Evolutionary conservation across 2,329 filamentous ascomycete genomes (phyloP), one percentile per base, ranked within the genome.

Genomic region (Xylariaceae sp.): DNA sequence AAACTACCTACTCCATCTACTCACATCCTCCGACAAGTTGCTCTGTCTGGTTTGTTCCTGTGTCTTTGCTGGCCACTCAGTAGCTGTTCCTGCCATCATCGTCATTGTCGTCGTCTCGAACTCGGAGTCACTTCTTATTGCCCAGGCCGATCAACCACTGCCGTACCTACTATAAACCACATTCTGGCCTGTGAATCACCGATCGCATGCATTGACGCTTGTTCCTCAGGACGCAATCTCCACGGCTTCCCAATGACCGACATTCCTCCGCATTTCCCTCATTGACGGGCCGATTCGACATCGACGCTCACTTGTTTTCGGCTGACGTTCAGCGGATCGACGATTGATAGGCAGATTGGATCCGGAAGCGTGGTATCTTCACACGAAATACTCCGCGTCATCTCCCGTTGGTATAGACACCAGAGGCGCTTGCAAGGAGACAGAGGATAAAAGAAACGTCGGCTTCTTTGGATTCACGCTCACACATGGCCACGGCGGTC

Each of bases 401-500:
- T 6, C 26, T n/a, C n/a, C 42, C 6, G 27, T 39, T 26, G 47
- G 31, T 40, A 35, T 32, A n/a, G 26, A 41, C n/a, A 19, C 44
- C 35, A 37, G 45, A 27, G 30, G 46, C 4, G 27, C 48, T 40
- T 40, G 46, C 30, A 30, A 19, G 30, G 4, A 41, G 32, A 45
- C 5, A 45, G 32, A 6, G 11, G 11, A 32, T 12, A 5, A 27
- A 32, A 29, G 11, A 45, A 4, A 45, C 11, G 30, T 12, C 29
- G 19, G 29, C 43, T 32, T 12, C 27, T 32, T 42, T 6, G 27
- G 39, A 44, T n/a, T 43, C 37, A 39, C 35, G 45, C 19, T 11
- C 19, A 43, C 57, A 62, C 45, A 71, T 71, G 70, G 71, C 70
- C 59, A 65, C 68, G 55, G 66, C 73, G 34, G 72, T 76, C 40